A percentile compares a stretch with the other conserved stretches of the same genome.
Evolutionary conservation across 2,329 filamentous ascomycete genomes (phyloP).

Genomic region (Parafenestella ontariensis): DNA sequence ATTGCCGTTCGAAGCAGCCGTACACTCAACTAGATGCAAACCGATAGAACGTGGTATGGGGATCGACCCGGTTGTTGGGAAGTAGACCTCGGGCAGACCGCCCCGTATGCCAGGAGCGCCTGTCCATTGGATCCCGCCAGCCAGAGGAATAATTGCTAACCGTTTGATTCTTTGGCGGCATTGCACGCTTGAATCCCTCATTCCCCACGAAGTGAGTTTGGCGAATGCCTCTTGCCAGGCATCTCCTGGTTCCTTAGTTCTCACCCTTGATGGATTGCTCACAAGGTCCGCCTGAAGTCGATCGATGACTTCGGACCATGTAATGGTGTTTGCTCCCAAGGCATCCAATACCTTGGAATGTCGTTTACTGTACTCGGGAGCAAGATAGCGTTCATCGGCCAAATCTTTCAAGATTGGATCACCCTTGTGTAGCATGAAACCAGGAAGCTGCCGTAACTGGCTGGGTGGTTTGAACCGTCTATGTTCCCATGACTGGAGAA

Average conservation of each 20-base stretch:
- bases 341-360: constrained; percentile 1
- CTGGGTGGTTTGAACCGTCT: constrained; percentile 10
- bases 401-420: constrained; percentile 21
- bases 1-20: constrained; percentile 6
- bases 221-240: constrained; percentile 25
- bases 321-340: constrained; percentile 5
- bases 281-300: constrained; percentile 15
- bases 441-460: constrained; percentile 3
- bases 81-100: constrained; percentile 16
- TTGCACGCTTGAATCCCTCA: neutral
- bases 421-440: neutral
- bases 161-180: constrained; percentile 3
- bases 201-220: neutral
- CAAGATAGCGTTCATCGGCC: constrained; percentile 18
- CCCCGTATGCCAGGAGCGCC: constrained; percentile 10
- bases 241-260: constrained; percentile 3
- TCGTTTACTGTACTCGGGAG: constrained; percentile 12
- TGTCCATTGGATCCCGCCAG: constrained; percentile 14
- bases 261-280: constrained; percentile 1
- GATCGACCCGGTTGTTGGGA: constrained; percentile 9
- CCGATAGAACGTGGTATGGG: constrained; percentile 15
- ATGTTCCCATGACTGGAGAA: constrained; percentile 19
- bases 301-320: constrained; percentile 1
- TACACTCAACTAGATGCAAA: constrained; percentile 13
- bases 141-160: constrained; percentile 22